These are phyloP conservation scores for Entamoeba invadens DNA, from an alignment of 208 protist species.

Conservation along the genomic window DNA sequence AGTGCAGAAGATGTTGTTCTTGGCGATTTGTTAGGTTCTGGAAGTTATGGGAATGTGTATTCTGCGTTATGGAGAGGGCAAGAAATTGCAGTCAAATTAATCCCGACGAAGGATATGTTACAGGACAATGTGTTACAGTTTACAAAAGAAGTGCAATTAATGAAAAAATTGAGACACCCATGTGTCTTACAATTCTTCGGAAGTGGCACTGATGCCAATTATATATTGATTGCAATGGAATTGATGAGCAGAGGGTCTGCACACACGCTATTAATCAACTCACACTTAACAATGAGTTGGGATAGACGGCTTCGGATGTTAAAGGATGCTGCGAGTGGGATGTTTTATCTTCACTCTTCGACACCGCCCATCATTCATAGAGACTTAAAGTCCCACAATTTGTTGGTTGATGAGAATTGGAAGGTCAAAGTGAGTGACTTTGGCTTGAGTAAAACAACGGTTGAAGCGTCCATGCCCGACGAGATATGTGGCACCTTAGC, in stretches of 20 bases:
- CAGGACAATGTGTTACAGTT: constrained; percentile 26
- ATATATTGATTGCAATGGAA: constrained; percentile 42
- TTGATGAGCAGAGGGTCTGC: constrained; percentile 26
- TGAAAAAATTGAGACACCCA: constrained; percentile 34
- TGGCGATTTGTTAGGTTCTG: constrained; percentile 1
- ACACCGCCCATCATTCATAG: constrained; percentile 8
- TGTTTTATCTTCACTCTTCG: constrained; percentile 4
- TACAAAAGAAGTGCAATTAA: constrained; percentile 31
- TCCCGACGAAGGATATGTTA: constrained; percentile 6
- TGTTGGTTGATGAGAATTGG: constrained; percentile 15
- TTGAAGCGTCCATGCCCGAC: background rate
- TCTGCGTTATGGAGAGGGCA: constrained; percentile 14
- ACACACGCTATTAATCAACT: background rate
- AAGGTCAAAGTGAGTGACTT: constrained; percentile 16
- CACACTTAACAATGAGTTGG: background rate
- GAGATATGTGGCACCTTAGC: background rate
- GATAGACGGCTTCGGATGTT: background rate
- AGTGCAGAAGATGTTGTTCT: background rate
- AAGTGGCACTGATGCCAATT: constrained; percentile 33
- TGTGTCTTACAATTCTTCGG: constrained; percentile 46
- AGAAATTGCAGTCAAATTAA: constrained; percentile 28
- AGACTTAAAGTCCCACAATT: constrained; percentile 11
- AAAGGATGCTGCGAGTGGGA: background rate
- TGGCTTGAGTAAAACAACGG: background rate
- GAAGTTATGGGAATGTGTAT: constrained; percentile 14